These are phyloP conservation scores for Saturnispora zaruensis DNA, from an alignment of 805 yeast genomes.

Conservation along the genomic window DNA sequence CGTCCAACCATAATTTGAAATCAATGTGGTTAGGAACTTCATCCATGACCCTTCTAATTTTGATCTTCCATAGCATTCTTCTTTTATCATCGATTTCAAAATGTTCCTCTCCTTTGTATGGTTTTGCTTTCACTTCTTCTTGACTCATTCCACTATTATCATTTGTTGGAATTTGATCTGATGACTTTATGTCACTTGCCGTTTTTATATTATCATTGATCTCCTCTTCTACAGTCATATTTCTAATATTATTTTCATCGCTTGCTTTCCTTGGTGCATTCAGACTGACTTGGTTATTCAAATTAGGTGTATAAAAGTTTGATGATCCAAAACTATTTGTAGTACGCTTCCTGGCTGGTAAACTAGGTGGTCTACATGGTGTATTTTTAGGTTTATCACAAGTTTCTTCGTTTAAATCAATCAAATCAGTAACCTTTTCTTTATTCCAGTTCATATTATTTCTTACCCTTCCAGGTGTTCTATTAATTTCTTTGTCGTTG, in stretches of 20 bases:
- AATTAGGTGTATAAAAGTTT: not conserved
- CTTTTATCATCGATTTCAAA: conserved; percentile 33
- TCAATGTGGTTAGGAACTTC: conserved; percentile 33
- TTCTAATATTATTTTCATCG: not conserved
- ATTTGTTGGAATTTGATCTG: not conserved
- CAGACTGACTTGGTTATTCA: not conserved
- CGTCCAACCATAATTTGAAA: conserved; percentile 37
- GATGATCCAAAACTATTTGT: not conserved
- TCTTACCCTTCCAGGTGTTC: not conserved
- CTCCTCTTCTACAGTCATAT: not conserved
- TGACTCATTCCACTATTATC: not conserved
- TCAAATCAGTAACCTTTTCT: conserved; percentile 1
- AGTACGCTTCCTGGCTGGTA: not conserved
- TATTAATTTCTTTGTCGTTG: not conserved
- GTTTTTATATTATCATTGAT: not conserved
- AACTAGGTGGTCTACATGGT: not conserved
- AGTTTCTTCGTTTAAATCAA: conserved; percentile 3
- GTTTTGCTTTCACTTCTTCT: not conserved
- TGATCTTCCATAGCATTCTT: conserved; percentile 47
- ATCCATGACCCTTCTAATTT: conserved; percentile 37
- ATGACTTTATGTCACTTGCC: not conserved
- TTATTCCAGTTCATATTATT: conserved; percentile 5
- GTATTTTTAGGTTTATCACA: not conserved
- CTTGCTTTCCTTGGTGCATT: not conserved
- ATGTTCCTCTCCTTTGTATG: not conserved